Evolutionary conservation across 2,329 filamentous ascomycete species (phyloP), one percentile per base, ranked within the genome.

Genomic region (Fusarium chuoi): DNA sequence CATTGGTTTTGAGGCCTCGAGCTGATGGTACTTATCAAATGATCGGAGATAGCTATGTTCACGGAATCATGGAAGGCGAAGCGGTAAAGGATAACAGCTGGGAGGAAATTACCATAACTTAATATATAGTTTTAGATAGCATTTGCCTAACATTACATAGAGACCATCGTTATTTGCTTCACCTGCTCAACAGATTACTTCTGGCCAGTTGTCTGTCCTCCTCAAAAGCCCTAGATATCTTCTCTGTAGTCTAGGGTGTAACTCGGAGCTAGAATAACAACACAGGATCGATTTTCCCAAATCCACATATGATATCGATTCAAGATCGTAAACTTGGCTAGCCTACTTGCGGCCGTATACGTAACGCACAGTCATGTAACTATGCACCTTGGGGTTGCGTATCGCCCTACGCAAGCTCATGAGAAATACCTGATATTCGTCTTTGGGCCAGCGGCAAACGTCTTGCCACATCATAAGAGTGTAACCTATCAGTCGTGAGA

Each of bases 91-190:
- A 39, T 3, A 41, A 18, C 24, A 18, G 10, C 24, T 55, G 51
- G 51, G 51, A 55, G 15, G 35, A 41, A 1, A 55, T 55, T 0
- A 55, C 51, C 3, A 39, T 54, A 1, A 54, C 35, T 0, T 54
- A n/a, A 13, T 17, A 10, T 0, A 12, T 7, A 5, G 2, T 3
- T 10, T 0, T 3, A 18, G 14, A n/a, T 14, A 18, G 10, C 7
- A 28, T n/a, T 18, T 17, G 2, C 35, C 0, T 6, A 9, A n/a
- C 35, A 54, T 0, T 4, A n/a, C n/a, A 28, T 54, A 22, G 49
- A 38, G 9, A 12, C 8, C 8, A 8, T 30, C 17, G 17, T 3
- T n/a, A 0, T 48, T 9, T 17, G 0, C 8, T 17, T 8, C 14
- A 17, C 4, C 14, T 1, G 20, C 45, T 26, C 13, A 35, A 7